Evolutionary conservation across 2,329 filamentous ascomycete genomes (phyloP).

Genomic region (Phialophora chinensis): DNA sequence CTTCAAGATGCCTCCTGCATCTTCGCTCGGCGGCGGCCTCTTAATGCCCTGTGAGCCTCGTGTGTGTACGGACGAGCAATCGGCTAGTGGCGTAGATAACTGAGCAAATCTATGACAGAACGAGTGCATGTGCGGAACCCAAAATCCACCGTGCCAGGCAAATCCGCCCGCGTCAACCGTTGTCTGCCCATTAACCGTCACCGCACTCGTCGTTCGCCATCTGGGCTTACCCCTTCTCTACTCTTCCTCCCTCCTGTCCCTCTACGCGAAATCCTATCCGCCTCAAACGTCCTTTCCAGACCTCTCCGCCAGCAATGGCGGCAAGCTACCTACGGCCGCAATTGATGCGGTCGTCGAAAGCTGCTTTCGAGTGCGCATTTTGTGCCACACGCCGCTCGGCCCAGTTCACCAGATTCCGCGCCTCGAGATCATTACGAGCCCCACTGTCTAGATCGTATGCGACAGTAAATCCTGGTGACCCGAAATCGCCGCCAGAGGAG

Average conservation of each 20-base stretch:
- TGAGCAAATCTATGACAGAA: conserved; percentile 16
- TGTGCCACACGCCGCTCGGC: conserved; percentile 52
- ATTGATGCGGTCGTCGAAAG: conserved; percentile 52
- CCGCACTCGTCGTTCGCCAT: conserved; percentile 11
- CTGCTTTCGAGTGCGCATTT: conserved; percentile 60
- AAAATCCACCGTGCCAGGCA: conserved; percentile 23
- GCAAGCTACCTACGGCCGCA: conserved; percentile 38
- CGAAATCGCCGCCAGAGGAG: conserved; percentile 50
- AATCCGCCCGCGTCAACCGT: conserved; percentile 34
- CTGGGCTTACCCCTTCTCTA: conserved; percentile 13
- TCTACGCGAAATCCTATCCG: conserved; percentile 1
- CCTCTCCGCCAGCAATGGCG: conserved; percentile 33
- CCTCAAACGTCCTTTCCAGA: conserved; percentile 14
- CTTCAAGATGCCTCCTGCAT: neutral
- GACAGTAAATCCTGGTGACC: conserved; percentile 52
- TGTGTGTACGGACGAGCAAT: neutral
- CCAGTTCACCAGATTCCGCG: conserved; percentile 47
- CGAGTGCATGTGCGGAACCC: neutral
- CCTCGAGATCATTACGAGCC: conserved; percentile 48
- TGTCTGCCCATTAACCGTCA: conserved; percentile 14
- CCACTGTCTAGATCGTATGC: conserved; percentile 50
- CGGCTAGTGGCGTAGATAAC: conserved; percentile 2
- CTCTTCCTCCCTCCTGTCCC: conserved; percentile 3
- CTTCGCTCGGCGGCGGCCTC: too few relatives aligned
- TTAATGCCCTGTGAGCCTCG: too few relatives aligned